Evolutionary conservation across 2,329 filamentous ascomycete genomes (phyloP).

Genomic region (Exutisphaerella laricina): DNA sequence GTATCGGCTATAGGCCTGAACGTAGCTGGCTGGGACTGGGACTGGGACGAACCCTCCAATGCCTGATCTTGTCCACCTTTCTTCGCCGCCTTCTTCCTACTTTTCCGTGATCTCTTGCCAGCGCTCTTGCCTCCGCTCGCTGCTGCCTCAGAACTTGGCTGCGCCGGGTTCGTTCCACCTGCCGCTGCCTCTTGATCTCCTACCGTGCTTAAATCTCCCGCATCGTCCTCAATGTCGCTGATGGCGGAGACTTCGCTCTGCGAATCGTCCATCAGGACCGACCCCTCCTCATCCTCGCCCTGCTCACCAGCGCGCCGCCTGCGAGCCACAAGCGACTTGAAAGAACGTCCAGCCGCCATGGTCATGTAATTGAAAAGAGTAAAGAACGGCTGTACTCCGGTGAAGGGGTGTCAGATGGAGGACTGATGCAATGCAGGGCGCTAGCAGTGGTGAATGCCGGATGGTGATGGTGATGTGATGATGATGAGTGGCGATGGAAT

Average conservation of each 20-base stretch:
- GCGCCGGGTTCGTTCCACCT: conserved; percentile 22
- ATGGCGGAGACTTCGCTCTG: conserved; percentile 56
- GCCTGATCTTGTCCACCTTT: conserved; percentile 29
- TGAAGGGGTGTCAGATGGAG: neutral
- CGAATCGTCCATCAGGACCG: conserved; percentile 56
- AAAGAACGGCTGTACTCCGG: conserved; percentile 11
- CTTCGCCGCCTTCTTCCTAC: conserved; percentile 25
- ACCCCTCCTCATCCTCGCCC: conserved; percentile 57
- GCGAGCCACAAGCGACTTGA: conserved; percentile 61
- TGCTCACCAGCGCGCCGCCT: conserved; percentile 66
- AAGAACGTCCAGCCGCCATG: conserved; percentile 50
- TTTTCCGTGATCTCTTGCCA: conserved; percentile 34
- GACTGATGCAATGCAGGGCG: conserved; percentile 3
- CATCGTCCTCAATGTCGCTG: conserved; percentile 54
- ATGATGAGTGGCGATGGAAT: conserved; percentile 7
- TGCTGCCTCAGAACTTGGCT: conserved; percentile 24
- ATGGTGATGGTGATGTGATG: no score
- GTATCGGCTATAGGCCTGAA: conserved; percentile 51
- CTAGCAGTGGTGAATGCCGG: conserved; percentile 1
- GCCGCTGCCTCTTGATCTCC: conserved; percentile 21
- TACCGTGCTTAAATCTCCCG: conserved; percentile 28
- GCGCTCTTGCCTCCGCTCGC: conserved; percentile 22
- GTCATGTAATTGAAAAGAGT: conserved; percentile 16
- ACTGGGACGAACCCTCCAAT: conserved; percentile 22
- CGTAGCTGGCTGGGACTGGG: conserved; percentile 10